Conservation (phyloP, 2,329 filamentous ascomycete species). For the Dactylonectria estremocensis region DNA sequence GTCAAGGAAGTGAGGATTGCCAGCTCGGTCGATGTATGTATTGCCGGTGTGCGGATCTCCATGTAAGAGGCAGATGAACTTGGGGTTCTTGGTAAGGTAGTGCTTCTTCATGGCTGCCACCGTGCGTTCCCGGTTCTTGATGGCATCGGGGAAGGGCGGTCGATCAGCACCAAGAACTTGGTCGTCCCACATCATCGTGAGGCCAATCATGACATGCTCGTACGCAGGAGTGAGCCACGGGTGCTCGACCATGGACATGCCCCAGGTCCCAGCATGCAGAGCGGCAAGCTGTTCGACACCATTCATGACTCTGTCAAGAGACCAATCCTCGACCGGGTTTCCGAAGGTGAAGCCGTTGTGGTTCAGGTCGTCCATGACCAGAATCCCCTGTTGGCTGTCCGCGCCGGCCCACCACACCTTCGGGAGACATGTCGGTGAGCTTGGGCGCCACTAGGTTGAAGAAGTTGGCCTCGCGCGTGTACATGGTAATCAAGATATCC, state of each 20-base stretch:
- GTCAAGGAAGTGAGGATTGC: constrained; percentile 30
- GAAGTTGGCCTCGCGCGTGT: constrained; percentile 14
- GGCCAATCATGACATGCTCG: constrained; percentile 24
- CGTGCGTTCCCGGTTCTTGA: constrained; percentile 21
- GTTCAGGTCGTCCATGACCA: constrained; percentile 30
- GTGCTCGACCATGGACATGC: background rate
- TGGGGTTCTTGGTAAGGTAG: constrained; percentile 27
- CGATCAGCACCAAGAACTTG: background rate
- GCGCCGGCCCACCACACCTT: constrained; percentile 22
- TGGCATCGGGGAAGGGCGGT: constrained; percentile 16
- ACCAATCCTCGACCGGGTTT: constrained; percentile 7
- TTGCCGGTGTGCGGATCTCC: constrained; percentile 35
- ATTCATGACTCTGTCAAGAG: constrained; percentile 11
- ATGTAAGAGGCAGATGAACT: constrained; percentile 28
- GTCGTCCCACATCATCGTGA: constrained; percentile 20
- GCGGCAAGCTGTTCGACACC: constrained; percentile 28
- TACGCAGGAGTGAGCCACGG: constrained; percentile 24
- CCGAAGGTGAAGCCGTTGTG: constrained; percentile 21
- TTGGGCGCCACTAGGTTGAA: constrained; percentile 16
- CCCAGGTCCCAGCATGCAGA: constrained; percentile 33
- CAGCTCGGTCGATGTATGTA: constrained; percentile 17
- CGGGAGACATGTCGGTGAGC: constrained; percentile 2
- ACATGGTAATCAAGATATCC: background rate
- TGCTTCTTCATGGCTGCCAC: constrained; percentile 14
- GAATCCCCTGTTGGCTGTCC: constrained; percentile 21